Base-by-base conservation (phyloP, 2,329 filamentous ascomycete species). In the Colletotrichum viniferum region DNA sequence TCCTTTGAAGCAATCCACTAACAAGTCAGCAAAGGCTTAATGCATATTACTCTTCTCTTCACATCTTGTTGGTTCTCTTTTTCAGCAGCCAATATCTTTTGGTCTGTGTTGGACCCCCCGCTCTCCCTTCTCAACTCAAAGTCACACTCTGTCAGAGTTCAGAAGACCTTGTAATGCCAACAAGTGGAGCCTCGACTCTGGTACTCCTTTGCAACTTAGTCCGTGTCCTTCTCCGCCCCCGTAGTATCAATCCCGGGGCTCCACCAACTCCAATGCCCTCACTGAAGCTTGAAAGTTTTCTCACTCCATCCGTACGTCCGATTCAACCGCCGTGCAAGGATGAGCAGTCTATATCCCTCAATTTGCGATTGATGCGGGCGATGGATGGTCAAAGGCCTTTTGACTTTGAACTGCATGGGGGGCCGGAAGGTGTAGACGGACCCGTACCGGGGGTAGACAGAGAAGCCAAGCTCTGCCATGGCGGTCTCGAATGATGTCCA, bases 401-500 rank as follows among this genome's bases (percentile, higher is more conserved):
- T 76, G 18, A 79, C 77, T 0, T 38, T 68, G 77, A 83, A 78
- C 2, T 32, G 70, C 28, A 80, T 76, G 0, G 84, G 80, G 0
- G 85, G 85, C 0, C 64, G 64, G 67, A 87, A 87, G 1, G 83
- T 87, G 75, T 84, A 87, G 2, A 86, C 81, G 0, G 87, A 88
- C 3, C 87, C 86, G 38, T 82, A 83, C 74, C 81, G 85, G 2
- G 85, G 83, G 2, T 82, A 14, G 4, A 88, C 81, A 0, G 85
- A 85, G 76, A 89, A 88, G 3, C 83, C 83, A 34, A 88, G 43
- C 14, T 85, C 84, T 0, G 77, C 80, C 84, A 89, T 86, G 38
- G 86, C 87, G 1, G 81, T 78, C 71, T 83, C 82, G 48, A 89
- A 89, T 0, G 81, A 78, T 0, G 74, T 58, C 85, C 85, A 87